Evolutionary conservation across 2,329 filamentous ascomycete genomes (phyloP).

Genomic region (Sphaerulina vaccinii): DNA sequence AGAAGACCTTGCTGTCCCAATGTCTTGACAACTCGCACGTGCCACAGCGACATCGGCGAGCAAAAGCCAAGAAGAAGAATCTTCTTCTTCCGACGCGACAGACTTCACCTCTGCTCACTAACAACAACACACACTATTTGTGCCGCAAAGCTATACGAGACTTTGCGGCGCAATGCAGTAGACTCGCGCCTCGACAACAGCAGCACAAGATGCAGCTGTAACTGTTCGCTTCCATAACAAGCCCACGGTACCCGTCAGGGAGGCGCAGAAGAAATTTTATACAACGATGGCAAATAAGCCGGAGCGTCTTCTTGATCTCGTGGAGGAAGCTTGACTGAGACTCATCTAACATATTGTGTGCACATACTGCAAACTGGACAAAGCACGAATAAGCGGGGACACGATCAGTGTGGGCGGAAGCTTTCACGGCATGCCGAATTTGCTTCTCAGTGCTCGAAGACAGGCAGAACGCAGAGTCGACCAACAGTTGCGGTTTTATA

Average conservation of each 20-base stretch:
- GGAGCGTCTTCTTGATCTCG: constrained; percentile 90
- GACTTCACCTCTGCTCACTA: not conserved
- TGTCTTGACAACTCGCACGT: not conserved
- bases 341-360: constrained; percentile 15
- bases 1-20: no score
- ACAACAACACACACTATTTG: not conserved
- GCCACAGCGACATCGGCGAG: no score
- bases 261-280: constrained; percentile 63
- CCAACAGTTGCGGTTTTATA: no score
- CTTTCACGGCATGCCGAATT: no score
- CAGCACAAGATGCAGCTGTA: constrained; percentile 30
- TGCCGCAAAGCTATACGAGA: not conserved
- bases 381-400: no score
- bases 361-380: no score
- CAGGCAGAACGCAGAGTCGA: no score
- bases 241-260: constrained; percentile 42
- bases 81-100: no score
- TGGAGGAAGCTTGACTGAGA: constrained; percentile 75
- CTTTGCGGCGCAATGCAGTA: not conserved
- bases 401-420: no score
- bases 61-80: no score
- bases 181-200: constrained; percentile 31
- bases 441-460: no score
- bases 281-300: constrained; percentile 91
- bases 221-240: constrained; percentile 32